These are phyloP conservation scores for Diaporthe amygdali DNA, from an alignment of 2,329 filamentous ascomycete species.

Conservation along the genomic window DNA sequence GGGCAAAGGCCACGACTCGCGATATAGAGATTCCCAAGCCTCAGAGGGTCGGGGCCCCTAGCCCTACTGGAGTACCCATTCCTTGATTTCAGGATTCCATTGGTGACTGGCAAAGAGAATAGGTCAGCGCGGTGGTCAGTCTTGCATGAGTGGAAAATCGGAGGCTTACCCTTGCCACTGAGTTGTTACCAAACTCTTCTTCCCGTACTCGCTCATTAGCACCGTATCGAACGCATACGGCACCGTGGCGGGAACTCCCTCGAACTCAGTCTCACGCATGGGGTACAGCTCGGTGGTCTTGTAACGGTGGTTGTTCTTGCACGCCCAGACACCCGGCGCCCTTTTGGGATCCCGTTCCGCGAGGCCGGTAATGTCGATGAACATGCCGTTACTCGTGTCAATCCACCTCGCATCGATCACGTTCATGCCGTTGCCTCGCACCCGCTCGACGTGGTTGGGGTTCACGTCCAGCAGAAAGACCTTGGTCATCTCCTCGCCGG, in stretches of 20 bases:
- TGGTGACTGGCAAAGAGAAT: constrained; percentile 54
- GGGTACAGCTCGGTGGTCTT: constrained; percentile 75
- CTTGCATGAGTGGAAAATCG: not conserved
- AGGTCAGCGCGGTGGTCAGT: constrained; percentile 25
- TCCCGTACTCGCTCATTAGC: constrained; percentile 68
- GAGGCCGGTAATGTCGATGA: constrained; percentile 82
- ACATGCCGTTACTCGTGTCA: constrained; percentile 76
- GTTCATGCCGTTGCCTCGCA: constrained; percentile 72
- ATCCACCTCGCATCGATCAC: constrained; percentile 88
- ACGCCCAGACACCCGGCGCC: constrained; percentile 72
- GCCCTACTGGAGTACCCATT: constrained; percentile 57
- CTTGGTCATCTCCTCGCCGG: constrained; percentile 44
- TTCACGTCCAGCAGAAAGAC: constrained; percentile 80
- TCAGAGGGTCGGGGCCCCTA: not conserved
- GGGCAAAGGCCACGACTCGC: not conserved
- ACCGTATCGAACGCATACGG: constrained; percentile 73
- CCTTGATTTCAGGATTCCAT: constrained; percentile 62
- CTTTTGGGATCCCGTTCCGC: constrained; percentile 66
- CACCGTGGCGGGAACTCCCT: constrained; percentile 73
- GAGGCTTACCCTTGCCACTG: constrained; percentile 64
- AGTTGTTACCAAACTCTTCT: constrained; percentile 64
- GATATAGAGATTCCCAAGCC: not conserved
- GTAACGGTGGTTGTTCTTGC: constrained; percentile 82
- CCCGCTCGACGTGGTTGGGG: constrained; percentile 67
- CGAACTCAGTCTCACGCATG: constrained; percentile 74